Conservation (phyloP, 306 rosid genomes). For the Cicer pinnatifidum region DNA sequence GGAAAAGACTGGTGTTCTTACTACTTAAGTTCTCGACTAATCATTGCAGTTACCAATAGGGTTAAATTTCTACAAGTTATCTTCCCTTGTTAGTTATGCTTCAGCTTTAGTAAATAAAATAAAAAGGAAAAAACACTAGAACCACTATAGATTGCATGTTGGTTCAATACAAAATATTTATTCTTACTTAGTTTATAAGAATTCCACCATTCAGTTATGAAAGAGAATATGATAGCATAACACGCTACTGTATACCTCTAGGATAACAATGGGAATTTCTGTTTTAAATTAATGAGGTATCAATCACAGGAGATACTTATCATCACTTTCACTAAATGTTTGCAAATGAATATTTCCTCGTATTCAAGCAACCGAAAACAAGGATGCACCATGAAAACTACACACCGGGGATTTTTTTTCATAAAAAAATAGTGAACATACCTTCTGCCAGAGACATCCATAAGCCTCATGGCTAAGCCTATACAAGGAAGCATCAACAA, state of each 20-base stretch:
- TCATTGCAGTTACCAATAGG: constrained; percentile 21
- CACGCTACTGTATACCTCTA: neutral
- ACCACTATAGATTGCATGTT: neutral
- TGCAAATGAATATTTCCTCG: constrained; percentile 17
- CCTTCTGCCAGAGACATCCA: constrained; percentile 86
- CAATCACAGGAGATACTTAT: neutral
- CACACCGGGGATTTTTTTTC: neutral
- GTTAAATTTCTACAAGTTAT: constrained; percentile 17
- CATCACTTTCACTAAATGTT: neutral
- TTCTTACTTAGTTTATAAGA: neutral
- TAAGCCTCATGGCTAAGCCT: constrained; percentile 69
- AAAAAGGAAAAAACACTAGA: neutral
- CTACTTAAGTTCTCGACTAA: constrained; percentile 1
- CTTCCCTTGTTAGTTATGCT: constrained; percentile 10
- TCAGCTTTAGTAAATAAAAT: neutral
- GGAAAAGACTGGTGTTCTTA: constrained; percentile 23
- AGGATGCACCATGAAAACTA: neutral
- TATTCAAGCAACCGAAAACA: constrained; percentile 4
- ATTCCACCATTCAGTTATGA: neutral
- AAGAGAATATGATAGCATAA: neutral
- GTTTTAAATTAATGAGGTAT: neutral
- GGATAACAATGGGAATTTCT: neutral
- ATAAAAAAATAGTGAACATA: constrained; percentile 10
- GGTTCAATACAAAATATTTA: constrained; percentile 1
- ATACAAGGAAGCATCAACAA: constrained; percentile 85